A percentile compares a stretch with the other conserved stretches of the same genome.
Conservation (phyloP, 176 grass and related monocot species). For the Tillandsia fasciculata region DNA sequence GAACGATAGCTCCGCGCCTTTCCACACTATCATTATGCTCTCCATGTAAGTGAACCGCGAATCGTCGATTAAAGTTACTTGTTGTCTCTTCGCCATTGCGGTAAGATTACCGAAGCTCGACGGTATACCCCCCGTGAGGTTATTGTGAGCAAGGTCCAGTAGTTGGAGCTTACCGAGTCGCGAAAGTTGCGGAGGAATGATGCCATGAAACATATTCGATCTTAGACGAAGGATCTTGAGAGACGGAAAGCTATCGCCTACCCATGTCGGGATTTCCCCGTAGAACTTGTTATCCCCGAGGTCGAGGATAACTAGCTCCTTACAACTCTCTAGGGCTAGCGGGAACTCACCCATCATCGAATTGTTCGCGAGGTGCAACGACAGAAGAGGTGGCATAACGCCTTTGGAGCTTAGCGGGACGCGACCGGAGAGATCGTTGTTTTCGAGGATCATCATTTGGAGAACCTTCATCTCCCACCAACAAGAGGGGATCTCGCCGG, state of each 20-base stretch:
- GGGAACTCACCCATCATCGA: slow-evolving; percentile 36
- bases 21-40: slow-evolving; percentile 52
- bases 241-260: slow-evolving; percentile 16
- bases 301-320: slow-evolving; percentile 27
- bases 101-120: slow-evolving; percentile 32
- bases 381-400: slow-evolving; percentile 25
- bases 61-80: slow-evolving; percentile 9
- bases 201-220: slow-evolving; percentile 42
- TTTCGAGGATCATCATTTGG: slow-evolving; percentile 49
- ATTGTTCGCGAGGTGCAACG: slow-evolving; percentile 53
- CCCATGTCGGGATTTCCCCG: slow-evolving; percentile 50
- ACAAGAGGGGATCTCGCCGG: slow-evolving; percentile 40
- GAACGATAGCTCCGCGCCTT: slow-evolving; percentile 29
- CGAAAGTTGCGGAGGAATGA: slow-evolving; percentile 29
- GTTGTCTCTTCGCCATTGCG: slow-evolving; percentile 33
- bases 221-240: slow-evolving; percentile 46
- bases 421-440: slow-evolving; percentile 46
- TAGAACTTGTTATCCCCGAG: slow-evolving; percentile 40
- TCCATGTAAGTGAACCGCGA: slow-evolving; percentile 36
- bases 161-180: slow-evolving; percentile 40
- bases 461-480: slow-evolving; percentile 36
- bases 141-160: slow-evolving; percentile 46
- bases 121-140: slow-evolving; percentile 42
- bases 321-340: slow-evolving; percentile 13
- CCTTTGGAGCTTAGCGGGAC: slow-evolving; percentile 19